phyloP scores from a whole-genome alignment of 345 rosid genomes.

The Rubroshorea leprosula region DNA sequence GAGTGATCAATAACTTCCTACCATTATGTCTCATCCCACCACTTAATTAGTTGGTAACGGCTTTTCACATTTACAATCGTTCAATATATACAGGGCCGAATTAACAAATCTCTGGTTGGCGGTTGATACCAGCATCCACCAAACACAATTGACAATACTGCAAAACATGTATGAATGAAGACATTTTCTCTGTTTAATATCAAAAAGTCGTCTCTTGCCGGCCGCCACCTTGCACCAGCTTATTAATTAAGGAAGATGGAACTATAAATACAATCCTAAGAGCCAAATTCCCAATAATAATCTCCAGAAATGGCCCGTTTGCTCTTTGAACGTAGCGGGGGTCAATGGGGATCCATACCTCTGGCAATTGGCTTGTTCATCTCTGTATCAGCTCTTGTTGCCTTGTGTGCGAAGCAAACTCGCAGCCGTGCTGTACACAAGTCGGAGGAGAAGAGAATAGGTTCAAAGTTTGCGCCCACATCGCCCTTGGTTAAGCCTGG shows the following conservation, averaged over 20 bases:
- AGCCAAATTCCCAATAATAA: neutral
- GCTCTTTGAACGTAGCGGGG: neutral
- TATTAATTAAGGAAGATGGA: too few species aligned
- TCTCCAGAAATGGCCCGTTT: constrained; percentile 7
- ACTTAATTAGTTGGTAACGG: neutral
- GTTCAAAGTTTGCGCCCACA: neutral
- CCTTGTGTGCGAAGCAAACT: constrained; percentile 4
- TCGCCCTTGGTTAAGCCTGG: constrained; percentile 25
- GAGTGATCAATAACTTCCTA: neutral
- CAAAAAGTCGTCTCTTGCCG: neutral
- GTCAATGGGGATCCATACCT: neutral
- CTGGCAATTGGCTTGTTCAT: constrained; percentile 3
- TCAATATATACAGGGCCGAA: neutral
- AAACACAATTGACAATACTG: neutral
- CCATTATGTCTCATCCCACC: neutral
- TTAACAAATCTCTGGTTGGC: neutral
- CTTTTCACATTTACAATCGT: neutral
- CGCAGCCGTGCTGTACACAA: neutral
- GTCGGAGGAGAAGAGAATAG: neutral
- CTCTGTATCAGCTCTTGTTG: constrained; percentile 2
- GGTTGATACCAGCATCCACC: neutral
- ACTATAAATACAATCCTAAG: too few species aligned
- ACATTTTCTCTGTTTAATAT: too few species aligned
- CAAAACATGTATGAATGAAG: neutral
- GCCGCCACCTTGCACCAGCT: neutral